Base-by-base conservation (phyloP, 495 filamentous ascomycete genomes). In the Mytilinidion resinicola region DNA sequence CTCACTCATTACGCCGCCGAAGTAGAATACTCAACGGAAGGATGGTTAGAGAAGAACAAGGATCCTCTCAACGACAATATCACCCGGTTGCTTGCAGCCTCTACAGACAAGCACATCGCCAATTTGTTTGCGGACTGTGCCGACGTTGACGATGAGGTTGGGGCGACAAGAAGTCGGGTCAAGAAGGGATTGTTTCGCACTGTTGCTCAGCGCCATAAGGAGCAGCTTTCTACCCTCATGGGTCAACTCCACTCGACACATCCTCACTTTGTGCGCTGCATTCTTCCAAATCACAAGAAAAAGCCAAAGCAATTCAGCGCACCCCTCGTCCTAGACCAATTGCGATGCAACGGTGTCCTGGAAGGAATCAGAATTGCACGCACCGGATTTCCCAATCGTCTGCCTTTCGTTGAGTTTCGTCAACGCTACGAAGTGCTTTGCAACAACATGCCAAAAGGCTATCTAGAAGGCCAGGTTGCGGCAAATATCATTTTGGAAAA, bases 31-130 rank as follows among this genome's bases (percentile, higher is more conserved):
- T 87, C 83, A 10, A 99, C 95, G 0, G 83, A 91, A 20, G 89
- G 88, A 47, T 99, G 95, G 95, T 78, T 99, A 34, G 92, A 96
- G 69, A 99, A 97, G 79, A 99, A 99, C 74, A 99, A 99, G 67
- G 95, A 99, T 68, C 95, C 95, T 1, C 72, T 99, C 9, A 97
- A 97, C 59, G 95, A 99, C 76, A 99, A 96, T 62, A 77, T 97
- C 36, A 97, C 95, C 0, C 83, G 86, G 33, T 78, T 99, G 7
- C 80, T 99, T 12, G 90, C 91, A 41, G 77, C 79, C 4, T 97
- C 95, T 7, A 80, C 77, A 1, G 86, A 96, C 63, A 84, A 79
- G 54, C 90, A 97, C 70, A 79, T 96, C 59, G 88, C 91, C 4
- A 80, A 82, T 51, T 76, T 99, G 0, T 99, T 99, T 70, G 76